Percentiles rank a stretch among this genome's conserved stretches.
phyloP scores from a whole-genome alignment of 2,329 filamentous ascomycete genomes.

The Cucurbitaria berberidis region DNA sequence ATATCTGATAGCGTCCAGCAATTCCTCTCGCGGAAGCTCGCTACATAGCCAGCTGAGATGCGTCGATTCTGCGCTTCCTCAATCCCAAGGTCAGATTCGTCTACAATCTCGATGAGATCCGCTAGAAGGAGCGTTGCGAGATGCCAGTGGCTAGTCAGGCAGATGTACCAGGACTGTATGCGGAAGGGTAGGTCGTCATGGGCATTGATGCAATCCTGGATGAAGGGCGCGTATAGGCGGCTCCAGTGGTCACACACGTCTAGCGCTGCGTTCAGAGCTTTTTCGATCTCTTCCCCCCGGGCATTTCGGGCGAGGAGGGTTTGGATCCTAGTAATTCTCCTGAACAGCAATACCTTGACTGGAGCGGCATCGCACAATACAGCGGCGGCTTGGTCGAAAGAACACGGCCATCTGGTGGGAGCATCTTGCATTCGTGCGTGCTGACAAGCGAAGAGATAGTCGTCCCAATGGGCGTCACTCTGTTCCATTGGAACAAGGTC shows the following conservation, averaged over 20 bases:
- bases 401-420: slow-evolving; percentile 58
- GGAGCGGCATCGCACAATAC: slow-evolving; percentile 60
- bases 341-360: slow-evolving; percentile 64
- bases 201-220: slow-evolving; percentile 58
- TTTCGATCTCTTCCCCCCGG: slow-evolving; percentile 52
- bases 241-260: slow-evolving; percentile 64
- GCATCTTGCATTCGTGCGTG: slow-evolving; percentile 16
- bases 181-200: slow-evolving; percentile 59
- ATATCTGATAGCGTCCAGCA: slow-evolving; percentile 57
- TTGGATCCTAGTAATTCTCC: slow-evolving; percentile 61
- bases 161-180: slow-evolving; percentile 66
- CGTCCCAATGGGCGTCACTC: slow-evolving; percentile 43
- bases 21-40: slow-evolving; percentile 52
- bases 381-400: slow-evolving; percentile 57
- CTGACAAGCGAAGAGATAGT: slow-evolving; percentile 42
- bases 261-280: slow-evolving; percentile 56
- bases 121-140: slow-evolving; percentile 62
- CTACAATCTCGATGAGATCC: slow-evolving; percentile 59
- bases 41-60: slow-evolving; percentile 41
- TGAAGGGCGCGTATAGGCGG: slow-evolving; percentile 58
- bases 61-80: slow-evolving; percentile 31
- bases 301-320: slow-evolving; percentile 54
- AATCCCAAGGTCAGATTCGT: slow-evolving; percentile 42
- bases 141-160: slow-evolving; percentile 64
- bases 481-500: not conserved